These are phyloP conservation scores for Ulmus americana DNA, from an alignment of 331 rosid genomes.

Conservation along the genomic window DNA sequence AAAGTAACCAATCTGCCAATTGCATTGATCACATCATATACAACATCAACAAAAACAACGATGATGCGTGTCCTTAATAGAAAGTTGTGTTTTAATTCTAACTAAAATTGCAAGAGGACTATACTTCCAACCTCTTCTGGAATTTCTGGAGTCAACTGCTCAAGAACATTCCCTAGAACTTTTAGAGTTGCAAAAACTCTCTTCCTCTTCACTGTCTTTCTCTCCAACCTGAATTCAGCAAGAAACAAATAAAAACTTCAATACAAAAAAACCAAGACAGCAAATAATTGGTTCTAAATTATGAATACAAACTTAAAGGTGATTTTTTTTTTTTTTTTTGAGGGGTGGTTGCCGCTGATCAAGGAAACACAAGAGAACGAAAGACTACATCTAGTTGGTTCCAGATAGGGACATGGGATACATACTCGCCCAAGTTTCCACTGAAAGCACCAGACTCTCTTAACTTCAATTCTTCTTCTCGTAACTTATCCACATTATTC, in stretches of 20 bases:
- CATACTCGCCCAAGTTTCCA: slow-evolving; percentile 87
- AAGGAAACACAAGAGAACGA: background rate
- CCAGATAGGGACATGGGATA: slow-evolving; percentile 18
- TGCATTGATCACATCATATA: background rate
- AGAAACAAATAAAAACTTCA: background rate
- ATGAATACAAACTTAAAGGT: no score
- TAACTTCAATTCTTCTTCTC: slow-evolving; percentile 73
- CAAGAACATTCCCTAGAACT: slow-evolving; percentile 72
- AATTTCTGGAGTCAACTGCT: slow-evolving; percentile 68
- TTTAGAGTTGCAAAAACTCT: slow-evolving; percentile 76
- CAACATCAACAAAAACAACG: background rate
- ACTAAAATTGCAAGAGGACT: background rate
- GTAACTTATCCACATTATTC: slow-evolving; percentile 64
- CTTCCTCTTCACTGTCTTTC: slow-evolving; percentile 76
- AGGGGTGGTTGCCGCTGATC: no score
- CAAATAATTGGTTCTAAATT: background rate
- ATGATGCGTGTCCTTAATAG: background rate
- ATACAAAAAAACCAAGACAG: background rate
- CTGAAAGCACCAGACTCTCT: slow-evolving; percentile 84
- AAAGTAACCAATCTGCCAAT: background rate
- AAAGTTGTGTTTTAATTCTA: background rate
- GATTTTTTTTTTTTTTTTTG: no score
- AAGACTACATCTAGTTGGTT: background rate
- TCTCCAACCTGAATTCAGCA: slow-evolving; percentile 66
- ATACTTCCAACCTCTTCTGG: slow-evolving; percentile 73